Base-by-base conservation (phyloP, 768 basidiomycete genomes). In the Suillus luteus region DNA sequence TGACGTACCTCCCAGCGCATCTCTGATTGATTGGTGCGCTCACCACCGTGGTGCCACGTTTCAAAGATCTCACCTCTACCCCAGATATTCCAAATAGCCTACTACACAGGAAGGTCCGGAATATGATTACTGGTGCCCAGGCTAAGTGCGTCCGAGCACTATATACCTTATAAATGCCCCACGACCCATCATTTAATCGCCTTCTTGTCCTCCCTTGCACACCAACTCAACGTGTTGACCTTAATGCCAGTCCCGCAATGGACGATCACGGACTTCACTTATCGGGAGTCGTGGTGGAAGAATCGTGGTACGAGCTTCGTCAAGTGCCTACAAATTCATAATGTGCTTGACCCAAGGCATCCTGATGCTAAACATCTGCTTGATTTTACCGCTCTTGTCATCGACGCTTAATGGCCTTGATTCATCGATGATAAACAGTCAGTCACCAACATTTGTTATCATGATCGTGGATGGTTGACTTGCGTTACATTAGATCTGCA, bases 371-470 rank as follows among this genome's bases (percentile, higher is more conserved):
- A 89, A 89, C 71, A 62, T 89, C 8, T 85, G 81, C 67, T 77
- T 90, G 37, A 62, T 86, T 14, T 76, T 90, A 17, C 86, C 89
- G 1, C 78, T 91, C n/a, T 73, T 90, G 62, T 88, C 89, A 15
- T 84, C 87, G 15, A 77, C 83, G 12, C 83, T 84, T 55, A 90
- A 90, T 74, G 89, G 90, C 24, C 81, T 88, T 57, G 87, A 90
- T 70, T 86, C 86, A 4, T 89, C 87, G 14, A 75, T 88, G 54
- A 79, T 88, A 11, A 89, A 89, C 68, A 80, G 80, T 78, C 37
- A 19, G 70, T 57, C 22, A n/a, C 15, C 14, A 49, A 31, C 27
- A 40, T 27, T 24, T 54, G 17, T 19, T 37, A 35, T n/a, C 60
- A 38, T 17, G 52, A 15, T 33, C 24, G 10, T 62, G 14, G 24